Evolutionary conservation across 192 early-diverging fungal genomes (phyloP).

Genomic region (Jimgerdemannia flammicorona): DNA sequence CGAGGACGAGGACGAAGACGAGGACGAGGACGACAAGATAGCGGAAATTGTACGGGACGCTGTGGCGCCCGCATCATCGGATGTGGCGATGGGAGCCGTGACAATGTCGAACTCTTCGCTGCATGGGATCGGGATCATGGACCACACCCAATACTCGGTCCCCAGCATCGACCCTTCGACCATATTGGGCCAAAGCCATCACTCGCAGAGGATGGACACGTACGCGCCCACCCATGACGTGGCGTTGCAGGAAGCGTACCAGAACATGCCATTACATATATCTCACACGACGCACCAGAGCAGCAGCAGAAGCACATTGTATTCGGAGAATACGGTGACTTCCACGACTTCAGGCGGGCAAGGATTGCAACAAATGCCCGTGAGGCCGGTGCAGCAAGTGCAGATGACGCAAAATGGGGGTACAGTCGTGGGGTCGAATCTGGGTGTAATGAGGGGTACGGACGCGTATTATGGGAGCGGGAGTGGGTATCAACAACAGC

Average conservation of each 20-base stretch:
- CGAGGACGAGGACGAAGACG: not conserved
- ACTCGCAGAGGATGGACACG: not conserved
- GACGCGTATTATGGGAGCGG: too few relatives aligned
- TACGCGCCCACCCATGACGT: not conserved
- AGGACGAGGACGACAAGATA: not conserved
- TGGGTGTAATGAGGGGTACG: too few relatives aligned
- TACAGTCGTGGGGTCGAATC: not conserved
- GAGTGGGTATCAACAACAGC: too few relatives aligned
- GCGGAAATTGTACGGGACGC: not conserved
- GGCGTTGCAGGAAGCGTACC: not conserved
- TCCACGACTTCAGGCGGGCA: not conserved
- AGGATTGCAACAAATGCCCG: too few relatives aligned
- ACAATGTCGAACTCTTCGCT: not conserved
- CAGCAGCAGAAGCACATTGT: not conserved
- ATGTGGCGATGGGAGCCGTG: too few relatives aligned
- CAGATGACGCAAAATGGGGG: not conserved
- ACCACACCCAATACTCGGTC: not conserved
- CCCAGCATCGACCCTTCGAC: not conserved
- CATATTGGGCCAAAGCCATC: not conserved
- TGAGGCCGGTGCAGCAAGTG: too few relatives aligned
- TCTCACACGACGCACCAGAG: not conserved
- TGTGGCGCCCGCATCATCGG: not conserved
- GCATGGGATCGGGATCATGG: not conserved
- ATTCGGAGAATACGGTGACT: not conserved
- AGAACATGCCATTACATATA: not conserved